These are phyloP conservation scores for Fragaria vesca DNA, from an alignment of 306 rosid species.

Conservation along the genomic window DNA sequence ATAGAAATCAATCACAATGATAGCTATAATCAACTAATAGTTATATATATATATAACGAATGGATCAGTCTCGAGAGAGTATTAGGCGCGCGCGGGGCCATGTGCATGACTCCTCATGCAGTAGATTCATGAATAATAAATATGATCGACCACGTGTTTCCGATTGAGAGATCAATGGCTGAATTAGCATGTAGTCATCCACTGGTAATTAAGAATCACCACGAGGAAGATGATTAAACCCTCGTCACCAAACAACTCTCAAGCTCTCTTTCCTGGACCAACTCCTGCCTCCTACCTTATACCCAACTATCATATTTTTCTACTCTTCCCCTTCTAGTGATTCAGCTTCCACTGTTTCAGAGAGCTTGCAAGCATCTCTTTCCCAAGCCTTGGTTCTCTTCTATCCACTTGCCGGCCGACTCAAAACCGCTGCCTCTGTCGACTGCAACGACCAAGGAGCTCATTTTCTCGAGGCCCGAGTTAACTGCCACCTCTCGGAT, in stretches of 20 bases:
- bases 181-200: not conserved
- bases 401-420: not conserved
- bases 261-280: not conserved
- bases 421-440: not conserved
- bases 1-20: too few species aligned
- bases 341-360: not conserved
- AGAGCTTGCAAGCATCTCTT: conserved; percentile 3
- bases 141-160: too few species aligned
- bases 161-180: not conserved
- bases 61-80: too few species aligned
- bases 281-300: not conserved
- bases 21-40: too few species aligned
- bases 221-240: conserved; percentile 9
- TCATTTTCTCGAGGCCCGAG: conserved; percentile 1
- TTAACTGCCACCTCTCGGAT: not conserved
- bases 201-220: not conserved
- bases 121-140: too few species aligned
- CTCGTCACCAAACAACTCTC: not conserved
- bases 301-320: not conserved
- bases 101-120: too few species aligned
- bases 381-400: not conserved
- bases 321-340: not conserved
- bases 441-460: conserved; percentile 12
- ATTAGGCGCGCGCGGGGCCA: too few species aligned
- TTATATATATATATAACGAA: too few species aligned